Evolutionary conservation across 495 filamentous ascomycete species (phyloP).

Genomic region (Clohesyomyces aquaticus): DNA sequence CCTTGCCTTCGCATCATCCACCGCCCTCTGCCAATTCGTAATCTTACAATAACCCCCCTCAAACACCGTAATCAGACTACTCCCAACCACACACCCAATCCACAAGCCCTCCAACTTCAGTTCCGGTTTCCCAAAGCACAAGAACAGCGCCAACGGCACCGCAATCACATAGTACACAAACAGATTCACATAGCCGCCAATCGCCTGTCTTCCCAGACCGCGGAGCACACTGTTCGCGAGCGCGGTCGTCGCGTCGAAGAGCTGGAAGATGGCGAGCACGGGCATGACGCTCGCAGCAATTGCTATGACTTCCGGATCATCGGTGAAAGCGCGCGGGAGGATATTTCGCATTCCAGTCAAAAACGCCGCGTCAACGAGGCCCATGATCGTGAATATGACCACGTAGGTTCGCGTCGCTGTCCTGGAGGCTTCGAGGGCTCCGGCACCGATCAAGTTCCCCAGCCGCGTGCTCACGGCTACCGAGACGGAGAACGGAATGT

Average conservation of each 20-base stretch:
- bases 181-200: constrained; percentile 30
- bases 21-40: constrained; percentile 16
- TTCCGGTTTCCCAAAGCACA: constrained; percentile 24
- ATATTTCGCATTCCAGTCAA: constrained; percentile 3
- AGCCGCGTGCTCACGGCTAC: constrained; percentile 29
- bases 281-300: constrained; percentile 24
- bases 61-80: constrained; percentile 14
- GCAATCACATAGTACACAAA: constrained; percentile 26
- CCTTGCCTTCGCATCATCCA: constrained; percentile 18
- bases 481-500: constrained; percentile 34
- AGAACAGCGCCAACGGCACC: constrained; percentile 22
- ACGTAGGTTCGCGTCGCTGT: constrained; percentile 22
- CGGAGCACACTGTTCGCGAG: constrained; percentile 16
- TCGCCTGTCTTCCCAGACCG: constrained; percentile 26
- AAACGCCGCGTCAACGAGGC: constrained; percentile 16
- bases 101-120: constrained; percentile 24
- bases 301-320: constrained; percentile 15
- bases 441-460: constrained; percentile 31
- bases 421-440: constrained; percentile 14
- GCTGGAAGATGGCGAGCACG: constrained; percentile 23
- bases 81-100: constrained; percentile 22
- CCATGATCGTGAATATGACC: constrained; percentile 25
- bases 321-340: constrained; percentile 17
- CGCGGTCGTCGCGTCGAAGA: constrained; percentile 24
- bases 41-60: constrained; percentile 24